A percentile compares a stretch with the other conserved stretches of the same genome.
phyloP scores from a whole-genome alignment of 2,329 filamentous ascomycete species.

The Claviceps cyperi region DNA sequence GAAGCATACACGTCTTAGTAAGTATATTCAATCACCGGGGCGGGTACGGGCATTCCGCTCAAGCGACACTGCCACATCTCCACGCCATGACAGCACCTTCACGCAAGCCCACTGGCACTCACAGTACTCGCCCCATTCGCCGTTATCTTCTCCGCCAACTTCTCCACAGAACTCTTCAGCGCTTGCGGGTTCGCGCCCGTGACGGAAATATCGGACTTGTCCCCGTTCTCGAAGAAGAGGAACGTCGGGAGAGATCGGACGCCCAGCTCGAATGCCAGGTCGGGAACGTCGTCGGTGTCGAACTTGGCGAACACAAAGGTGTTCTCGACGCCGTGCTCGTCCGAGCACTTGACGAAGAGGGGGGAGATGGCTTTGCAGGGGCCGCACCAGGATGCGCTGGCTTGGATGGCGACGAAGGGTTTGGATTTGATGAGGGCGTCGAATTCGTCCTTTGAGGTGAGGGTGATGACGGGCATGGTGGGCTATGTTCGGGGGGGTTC shows the following conservation, averaged over 20 bases:
- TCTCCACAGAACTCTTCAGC: slow-evolving; percentile 16
- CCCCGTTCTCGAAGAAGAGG: slow-evolving; percentile 42
- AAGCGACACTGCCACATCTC: no score
- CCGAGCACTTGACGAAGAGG: slow-evolving; percentile 34
- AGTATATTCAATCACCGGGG: background rate
- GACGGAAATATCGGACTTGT: slow-evolving; percentile 27
- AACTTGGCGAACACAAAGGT: slow-evolving; percentile 42
- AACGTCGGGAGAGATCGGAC: slow-evolving; percentile 46
- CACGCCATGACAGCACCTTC: no score
- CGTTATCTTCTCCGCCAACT: slow-evolving; percentile 14
- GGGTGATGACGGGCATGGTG: slow-evolving; percentile 21
- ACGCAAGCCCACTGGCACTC: background rate
- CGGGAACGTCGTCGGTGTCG: slow-evolving; percentile 40
- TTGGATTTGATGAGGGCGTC: slow-evolving; percentile 31
- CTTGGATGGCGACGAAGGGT: slow-evolving; percentile 40
- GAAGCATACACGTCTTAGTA: background rate
- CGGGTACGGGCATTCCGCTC: no score
- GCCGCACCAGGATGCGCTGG: slow-evolving; percentile 45
- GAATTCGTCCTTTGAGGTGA: slow-evolving; percentile 32
- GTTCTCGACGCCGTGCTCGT: slow-evolving; percentile 20
- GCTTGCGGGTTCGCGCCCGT: slow-evolving; percentile 23
- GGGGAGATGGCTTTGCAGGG: slow-evolving; percentile 47
- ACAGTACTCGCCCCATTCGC: slow-evolving; percentile 7
- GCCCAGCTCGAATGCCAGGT: slow-evolving; percentile 33
- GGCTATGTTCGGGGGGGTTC: background rate